phyloP scores from a whole-genome alignment of 148 eudicot species.

The Oxyria digyna region DNA sequence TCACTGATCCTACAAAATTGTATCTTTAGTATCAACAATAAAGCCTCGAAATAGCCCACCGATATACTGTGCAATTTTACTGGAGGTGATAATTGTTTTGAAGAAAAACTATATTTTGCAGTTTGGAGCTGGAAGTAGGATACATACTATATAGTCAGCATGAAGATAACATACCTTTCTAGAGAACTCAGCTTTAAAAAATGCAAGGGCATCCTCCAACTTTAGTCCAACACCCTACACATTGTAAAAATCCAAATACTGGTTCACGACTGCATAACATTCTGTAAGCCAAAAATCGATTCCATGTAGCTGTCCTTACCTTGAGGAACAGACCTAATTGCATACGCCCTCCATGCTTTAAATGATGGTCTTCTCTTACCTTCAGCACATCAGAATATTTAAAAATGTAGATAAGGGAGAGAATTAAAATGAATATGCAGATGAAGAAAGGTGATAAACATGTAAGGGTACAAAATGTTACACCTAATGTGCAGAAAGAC shows the following conservation, averaged over 20 bases:
- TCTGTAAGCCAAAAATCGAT: neutral
- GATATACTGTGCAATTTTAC: too few relatives aligned
- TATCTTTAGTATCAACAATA: too few relatives aligned
- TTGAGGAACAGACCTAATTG: constrained; percentile 91
- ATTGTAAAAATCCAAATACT: neutral
- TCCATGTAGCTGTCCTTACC: constrained; percentile 25
- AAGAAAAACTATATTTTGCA: too few relatives aligned
- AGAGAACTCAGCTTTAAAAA: constrained; percentile 93
- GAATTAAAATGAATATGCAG: neutral
- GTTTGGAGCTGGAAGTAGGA: too few relatives aligned
- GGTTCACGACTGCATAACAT: neutral
- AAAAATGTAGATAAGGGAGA: constrained; percentile 13
- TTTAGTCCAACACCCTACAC: constrained; percentile 86
- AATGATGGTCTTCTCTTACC: constrained; percentile 96
- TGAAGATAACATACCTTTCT: constrained; percentile 37
- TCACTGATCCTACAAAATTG: too few relatives aligned
- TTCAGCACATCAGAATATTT: too few relatives aligned
- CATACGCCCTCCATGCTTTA: constrained; percentile 97
- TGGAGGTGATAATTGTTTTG: too few relatives aligned
- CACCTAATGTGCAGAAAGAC: neutral
- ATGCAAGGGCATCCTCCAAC: constrained; percentile 94
- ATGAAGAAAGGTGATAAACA: neutral
- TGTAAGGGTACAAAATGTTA: neutral
- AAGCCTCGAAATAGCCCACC: too few relatives aligned
- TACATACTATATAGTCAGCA: neutral